Evolutionary conservation across 2,329 filamentous ascomycete species (phyloP), one percentile per base, ranked within the genome.

Genomic region (Calonectria hongkongensis): DNA sequence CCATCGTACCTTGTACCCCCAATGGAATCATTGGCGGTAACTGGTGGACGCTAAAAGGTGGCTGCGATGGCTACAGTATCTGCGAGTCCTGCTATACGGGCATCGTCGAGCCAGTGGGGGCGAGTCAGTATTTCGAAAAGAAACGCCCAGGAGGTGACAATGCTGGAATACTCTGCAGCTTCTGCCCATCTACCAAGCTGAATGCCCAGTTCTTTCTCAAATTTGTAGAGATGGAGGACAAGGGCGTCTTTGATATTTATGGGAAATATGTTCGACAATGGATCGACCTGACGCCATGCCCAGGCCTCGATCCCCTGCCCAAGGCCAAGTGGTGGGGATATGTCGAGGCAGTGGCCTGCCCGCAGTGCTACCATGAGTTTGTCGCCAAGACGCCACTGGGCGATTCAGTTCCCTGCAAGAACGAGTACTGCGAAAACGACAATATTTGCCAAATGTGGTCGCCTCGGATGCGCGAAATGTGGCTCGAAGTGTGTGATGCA

Each of bases 401-500:
- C 2, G 60, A 62, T 0, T 62, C 70, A 0, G 70, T 84, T 28
- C 76, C 79, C 0, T 71, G 84, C 47, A 80, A 82, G n/a, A 76
- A 60, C 1, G 71, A 67, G 1, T 73, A 74, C 6, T 77, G 83
- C 12, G 73, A 79, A 12, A 75, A 77, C 0, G 51, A 74, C 3
- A 73, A 80, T 10, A 82, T 84, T 39, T 86, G 84, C 54, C 82
- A 83, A 41, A 77, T 85, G 7, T 85, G 83, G 81, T 84, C 83
- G 6, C 81, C 81, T 0, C 81, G 84, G 10, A 85, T 86, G 83
- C 83, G 84, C 30, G 75, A 58, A 0, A 79, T 83, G 74, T 85
- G 81, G 78, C 73, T 78, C 2, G 73, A 76, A 8, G 78, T 65
- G 0, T 84, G 82, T 60, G 74, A 70, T 0, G 80, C 79, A 1